Evolutionary conservation across 1,284 basidiomycete genomes (phyloP), one percentile per base, ranked within the genome.

Genomic region (Cystobasidiaceae sp.): DNA sequence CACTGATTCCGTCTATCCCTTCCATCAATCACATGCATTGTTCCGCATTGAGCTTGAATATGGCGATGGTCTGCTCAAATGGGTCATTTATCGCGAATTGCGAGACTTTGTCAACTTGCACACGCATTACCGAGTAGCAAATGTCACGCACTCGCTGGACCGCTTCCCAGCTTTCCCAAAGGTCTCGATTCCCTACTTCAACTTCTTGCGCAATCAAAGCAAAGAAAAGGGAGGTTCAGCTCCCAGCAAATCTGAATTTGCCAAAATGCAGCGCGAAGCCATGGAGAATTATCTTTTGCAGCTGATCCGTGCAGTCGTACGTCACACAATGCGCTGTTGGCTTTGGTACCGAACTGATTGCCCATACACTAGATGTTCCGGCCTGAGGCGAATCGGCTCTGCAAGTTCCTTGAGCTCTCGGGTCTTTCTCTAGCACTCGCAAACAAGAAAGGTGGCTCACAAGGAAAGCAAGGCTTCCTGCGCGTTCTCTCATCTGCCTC

Each of bases 41-140:
- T 96, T 93, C 76, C 84, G 91, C 19, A 92, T 96, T 71, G 92
- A 96, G 73, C 77, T 81, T 77, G 90, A 96, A 78, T 97, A 98
- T 74, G 94, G 91, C 0, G 93, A 96, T 70, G 90, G 91, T n/a
- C 86, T 87, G 3, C 86, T 88, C 64, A 86, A 90, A 76, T 98
- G 96, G 94, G 92, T 97, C 32, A 85, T 98, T 48, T 97, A 98
- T 78, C 86, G 94, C 59, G 89, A 94, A 77, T 81, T 97, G 56
- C 85, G 90, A 67, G 94, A 98, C 76, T 97, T 99, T 74, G 71
- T 97, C 58, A 88, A 87, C 32, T 78, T 98, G 19, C 94, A 98
- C 75, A 84, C 88, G 0, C 93, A 97, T 75, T 97, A 97, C 75
- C 82, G 88, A 7, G 81, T 96, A 34, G 88, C 92, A 3, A 93